Conservation (phyloP, 225 moss, liverwort and hornwort genomes). For the Sphagnum contortum region DNA sequence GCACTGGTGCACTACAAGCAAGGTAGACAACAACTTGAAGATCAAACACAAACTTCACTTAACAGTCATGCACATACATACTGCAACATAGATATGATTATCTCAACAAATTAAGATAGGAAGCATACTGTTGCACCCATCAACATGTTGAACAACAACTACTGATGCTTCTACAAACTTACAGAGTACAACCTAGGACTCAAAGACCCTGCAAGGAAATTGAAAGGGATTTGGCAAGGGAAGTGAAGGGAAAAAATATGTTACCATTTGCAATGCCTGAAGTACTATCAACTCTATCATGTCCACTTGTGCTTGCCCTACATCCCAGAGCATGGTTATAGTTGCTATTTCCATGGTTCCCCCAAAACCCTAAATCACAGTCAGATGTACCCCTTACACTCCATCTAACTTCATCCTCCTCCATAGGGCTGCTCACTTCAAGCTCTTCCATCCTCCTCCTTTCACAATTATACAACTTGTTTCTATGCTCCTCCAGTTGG, state of each 20-base stretch:
- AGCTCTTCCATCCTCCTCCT: slow-evolving; percentile 19
- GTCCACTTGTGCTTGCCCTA: slow-evolving; percentile 58
- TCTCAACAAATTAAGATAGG: not conserved
- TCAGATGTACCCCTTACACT: slow-evolving; percentile 33
- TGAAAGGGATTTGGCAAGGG: not conserved
- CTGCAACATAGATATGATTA: too few relatives aligned
- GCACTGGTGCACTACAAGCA: too few relatives aligned
- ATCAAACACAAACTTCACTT: too few relatives aligned
- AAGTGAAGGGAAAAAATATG: not conserved
- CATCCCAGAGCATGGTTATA: slow-evolving; percentile 43
- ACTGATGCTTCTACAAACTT: not conserved
- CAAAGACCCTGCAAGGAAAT: too few relatives aligned
- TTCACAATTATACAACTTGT: too few relatives aligned
- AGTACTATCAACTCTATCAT: slow-evolving; percentile 26
- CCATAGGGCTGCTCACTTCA: slow-evolving; percentile 24
- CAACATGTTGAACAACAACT: not conserved
- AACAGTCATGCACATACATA: too few relatives aligned
- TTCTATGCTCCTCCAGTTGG: too few relatives aligned
- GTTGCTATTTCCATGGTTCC: slow-evolving; percentile 21
- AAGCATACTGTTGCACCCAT: too few relatives aligned
- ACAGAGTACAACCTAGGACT: too few relatives aligned
- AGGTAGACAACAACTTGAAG: too few relatives aligned
- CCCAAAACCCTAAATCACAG: slow-evolving; percentile 38
- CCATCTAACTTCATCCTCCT: slow-evolving; percentile 25
- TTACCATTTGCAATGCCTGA: slow-evolving; percentile 19